phyloP scores from a whole-genome alignment of 352 stramenopile species.

The Pythium biforme region DNA sequence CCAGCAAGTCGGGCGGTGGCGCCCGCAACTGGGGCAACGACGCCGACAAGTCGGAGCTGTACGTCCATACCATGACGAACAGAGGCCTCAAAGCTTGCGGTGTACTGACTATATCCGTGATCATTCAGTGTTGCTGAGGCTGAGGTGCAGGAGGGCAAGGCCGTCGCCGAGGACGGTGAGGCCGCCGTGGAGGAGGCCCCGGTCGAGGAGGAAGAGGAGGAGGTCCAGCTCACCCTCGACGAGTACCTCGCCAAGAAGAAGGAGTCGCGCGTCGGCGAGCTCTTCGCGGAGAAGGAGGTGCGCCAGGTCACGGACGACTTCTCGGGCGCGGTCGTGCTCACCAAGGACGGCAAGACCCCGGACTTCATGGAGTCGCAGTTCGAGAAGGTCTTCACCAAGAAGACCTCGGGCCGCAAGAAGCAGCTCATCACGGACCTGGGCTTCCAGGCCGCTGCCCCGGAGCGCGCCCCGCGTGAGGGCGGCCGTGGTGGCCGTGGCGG shows the following conservation, averaged over 20 bases:
- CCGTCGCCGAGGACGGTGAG: slow-evolving; percentile 27
- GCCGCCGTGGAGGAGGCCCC: slow-evolving; percentile 62
- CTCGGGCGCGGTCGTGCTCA: slow-evolving; percentile 59
- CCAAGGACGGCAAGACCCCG: slow-evolving; percentile 85
- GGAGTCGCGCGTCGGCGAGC: slow-evolving; percentile 59
- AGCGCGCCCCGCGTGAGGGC: slow-evolving; percentile 58
- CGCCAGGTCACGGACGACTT: slow-evolving; percentile 92
- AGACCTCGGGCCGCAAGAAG: slow-evolving; percentile 94
- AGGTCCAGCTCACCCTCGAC: slow-evolving; percentile 79
- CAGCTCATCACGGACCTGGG: slow-evolving; percentile 87
- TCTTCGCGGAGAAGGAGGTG: slow-evolving; percentile 80
- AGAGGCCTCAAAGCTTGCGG: neutral
- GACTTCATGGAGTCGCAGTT: slow-evolving; percentile 87
- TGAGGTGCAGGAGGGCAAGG: slow-evolving; percentile 37
- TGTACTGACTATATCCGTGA: neutral
- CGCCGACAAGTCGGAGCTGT: slow-evolving; percentile 90
- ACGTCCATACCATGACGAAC: slow-evolving; percentile 24
- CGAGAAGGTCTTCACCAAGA: slow-evolving; percentile 95
- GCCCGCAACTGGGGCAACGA: slow-evolving; percentile 97
- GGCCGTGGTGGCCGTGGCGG: slow-evolving; percentile 35
- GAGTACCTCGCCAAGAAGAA: slow-evolving; percentile 86
- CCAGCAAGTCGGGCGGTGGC: slow-evolving; percentile 93
- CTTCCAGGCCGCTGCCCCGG: slow-evolving; percentile 68
- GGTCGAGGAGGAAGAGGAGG: slow-evolving; percentile 61
- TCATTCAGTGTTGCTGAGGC: slow-evolving; percentile 33